Conservation (phyloP, 1,139 yeast genomes). For the Pichia norvegensis region DNA sequence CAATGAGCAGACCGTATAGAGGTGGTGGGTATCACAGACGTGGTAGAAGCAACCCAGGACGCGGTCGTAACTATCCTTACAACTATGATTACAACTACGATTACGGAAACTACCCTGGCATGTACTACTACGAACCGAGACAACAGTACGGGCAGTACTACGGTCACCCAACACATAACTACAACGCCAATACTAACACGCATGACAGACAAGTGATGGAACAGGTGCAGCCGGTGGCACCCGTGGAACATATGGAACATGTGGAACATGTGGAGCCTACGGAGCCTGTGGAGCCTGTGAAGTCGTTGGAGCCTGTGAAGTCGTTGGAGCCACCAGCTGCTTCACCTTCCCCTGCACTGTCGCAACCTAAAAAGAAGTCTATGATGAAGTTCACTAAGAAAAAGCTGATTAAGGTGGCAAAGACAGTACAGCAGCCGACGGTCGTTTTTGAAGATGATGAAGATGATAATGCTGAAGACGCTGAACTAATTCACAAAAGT, state of each 20-base stretch:
- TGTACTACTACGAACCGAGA: not conserved
- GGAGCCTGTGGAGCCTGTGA: no score
- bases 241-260: conserved; percentile 33
- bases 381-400: conserved; percentile 19
- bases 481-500: no score
- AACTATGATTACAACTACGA: not conserved
- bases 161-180: no score
- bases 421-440: not conserved
- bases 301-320: no score
- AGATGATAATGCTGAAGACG: not conserved
- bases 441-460: not conserved
- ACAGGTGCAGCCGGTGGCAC: no score
- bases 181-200: not conserved
- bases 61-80: not conserved
- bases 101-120: not conserved
- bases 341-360: not conserved
- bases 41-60: not conserved
- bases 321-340: not conserved
- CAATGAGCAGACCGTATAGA: conserved; percentile 7
- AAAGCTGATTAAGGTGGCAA: not conserved
- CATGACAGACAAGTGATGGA: not conserved
- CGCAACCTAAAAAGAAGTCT: conserved; percentile 13
- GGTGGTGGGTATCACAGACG: not conserved
- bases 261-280: no score
- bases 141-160: not conserved